These are phyloP conservation scores for Tylopilus vinaceipallidus DNA, from an alignment of 768 basidiomycete genomes.

Conservation along the genomic window DNA sequence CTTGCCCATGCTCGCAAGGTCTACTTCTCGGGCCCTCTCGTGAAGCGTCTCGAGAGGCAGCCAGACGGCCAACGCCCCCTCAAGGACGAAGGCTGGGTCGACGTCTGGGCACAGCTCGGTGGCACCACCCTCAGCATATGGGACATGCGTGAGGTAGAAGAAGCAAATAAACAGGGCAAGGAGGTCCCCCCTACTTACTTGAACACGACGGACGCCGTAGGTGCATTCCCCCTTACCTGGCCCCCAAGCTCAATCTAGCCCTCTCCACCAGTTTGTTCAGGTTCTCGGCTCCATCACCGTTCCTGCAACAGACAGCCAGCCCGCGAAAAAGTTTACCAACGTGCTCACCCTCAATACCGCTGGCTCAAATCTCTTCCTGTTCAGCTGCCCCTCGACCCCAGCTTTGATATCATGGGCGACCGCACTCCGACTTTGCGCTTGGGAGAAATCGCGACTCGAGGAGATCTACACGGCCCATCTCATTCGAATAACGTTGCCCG, in stretches of 20 bases:
- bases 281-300: slow-evolving; percentile 74
- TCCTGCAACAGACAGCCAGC: slow-evolving; percentile 48
- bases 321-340: slow-evolving; percentile 62
- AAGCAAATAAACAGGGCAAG: slow-evolving; percentile 72
- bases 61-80: slow-evolving; percentile 67
- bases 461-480: slow-evolving; percentile 98
- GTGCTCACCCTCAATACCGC: slow-evolving; percentile 93
- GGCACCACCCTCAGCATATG: slow-evolving; percentile 88
- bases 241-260: slow-evolving; percentile 3
- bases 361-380: slow-evolving; percentile 84
- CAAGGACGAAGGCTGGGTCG: slow-evolving; percentile 78
- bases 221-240: slow-evolving; percentile 30
- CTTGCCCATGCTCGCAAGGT: slow-evolving; percentile 80
- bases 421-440: slow-evolving; percentile 83
- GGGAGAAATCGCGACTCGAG: slow-evolving; percentile 94
- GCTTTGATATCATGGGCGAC: slow-evolving; percentile 87
- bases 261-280: slow-evolving; percentile 60
- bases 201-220: slow-evolving; percentile 84
- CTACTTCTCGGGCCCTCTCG: slow-evolving; percentile 82
- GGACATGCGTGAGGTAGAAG: slow-evolving; percentile 88
- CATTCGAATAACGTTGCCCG: slow-evolving; percentile 70
- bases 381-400: slow-evolving; percentile 74
- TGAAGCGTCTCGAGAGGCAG: slow-evolving; percentile 74
- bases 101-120: slow-evolving; percentile 88
- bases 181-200: slow-evolving; percentile 87